Base-by-base conservation (phyloP, 805 yeast genomes). In the Scheffersomyces lignosus region DNA sequence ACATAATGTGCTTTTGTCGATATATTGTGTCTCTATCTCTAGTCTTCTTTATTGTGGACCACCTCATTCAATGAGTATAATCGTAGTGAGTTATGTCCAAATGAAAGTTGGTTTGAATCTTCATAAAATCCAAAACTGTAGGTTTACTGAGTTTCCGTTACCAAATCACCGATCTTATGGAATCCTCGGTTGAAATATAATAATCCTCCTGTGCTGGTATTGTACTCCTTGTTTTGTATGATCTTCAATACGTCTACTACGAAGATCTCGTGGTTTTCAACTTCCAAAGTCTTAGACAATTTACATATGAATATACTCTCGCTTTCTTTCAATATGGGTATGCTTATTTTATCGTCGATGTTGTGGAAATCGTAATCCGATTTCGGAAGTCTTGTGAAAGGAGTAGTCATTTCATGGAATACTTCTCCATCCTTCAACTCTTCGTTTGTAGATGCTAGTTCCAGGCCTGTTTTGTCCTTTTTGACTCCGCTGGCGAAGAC, bases 191-290 rank as follows among this genome's bases (percentile, higher is more conserved):
- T 73, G 56, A 75, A 83, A 48, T 83, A 83, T 12, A 85, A 51
- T 29, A 85, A 56, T 0, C 91, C 91, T 12, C 90, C 90, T 2
- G 76, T 63, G 18, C 38, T 34, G 8, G 37, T 12, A 2, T 22
- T 39, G 17, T 42, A 38, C 8, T 37, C 24, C 8, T 43, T 38
- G 25, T 59, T 57, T 2, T 61, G 63, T 26, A 65, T 43, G 3
- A 84, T 75, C 27, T 83, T 83, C 25, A 69, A 62, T 4, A 91
- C 95, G 41, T 77, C 73, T 3, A 87, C 96, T 4, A 89, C 78
- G 93, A 96, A 87, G 3, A 91, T 79, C 55, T 90, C 96, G 62
- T 91, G 98, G 52, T 85, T 88, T 42, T 85, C 89, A 1, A 88
- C 82, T 8, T 57, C 56, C 34, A 84, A 71, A 3, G 73, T 76